Percentiles rank a stretch among this genome's conserved stretches.
These are phyloP conservation scores for Luvunga scandens DNA, from an alignment of 345 rosid species.

Conservation along the genomic window DNA sequence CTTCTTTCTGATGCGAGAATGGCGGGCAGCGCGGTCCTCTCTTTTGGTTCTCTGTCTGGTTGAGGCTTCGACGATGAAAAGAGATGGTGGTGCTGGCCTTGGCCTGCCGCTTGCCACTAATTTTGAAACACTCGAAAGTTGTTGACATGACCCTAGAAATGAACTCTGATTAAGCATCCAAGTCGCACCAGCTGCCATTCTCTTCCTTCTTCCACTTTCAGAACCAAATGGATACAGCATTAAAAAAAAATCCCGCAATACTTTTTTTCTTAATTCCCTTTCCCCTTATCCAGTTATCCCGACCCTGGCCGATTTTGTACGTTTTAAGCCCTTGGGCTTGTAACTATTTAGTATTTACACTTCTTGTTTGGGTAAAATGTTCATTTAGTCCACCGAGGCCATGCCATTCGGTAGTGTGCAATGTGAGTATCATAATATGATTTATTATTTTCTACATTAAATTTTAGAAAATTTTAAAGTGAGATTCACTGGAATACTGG, in stretches of 20 bases:
- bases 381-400: too few species aligned
- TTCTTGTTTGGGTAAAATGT: too few species aligned
- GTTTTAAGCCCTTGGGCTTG: neutral
- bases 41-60: conserved; percentile 53
- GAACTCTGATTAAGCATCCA: conserved; percentile 10
- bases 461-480: too few species aligned
- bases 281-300: neutral
- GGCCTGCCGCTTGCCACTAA: neutral
- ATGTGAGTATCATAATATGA: too few species aligned
- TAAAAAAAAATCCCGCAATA: too few species aligned
- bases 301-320: neutral
- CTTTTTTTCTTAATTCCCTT: neutral
- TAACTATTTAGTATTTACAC: neutral
- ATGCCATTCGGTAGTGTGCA: too few species aligned
- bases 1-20: conserved; percentile 90
- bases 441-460: too few species aligned
- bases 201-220: neutral
- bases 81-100: conserved; percentile 7
- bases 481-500: too few species aligned
- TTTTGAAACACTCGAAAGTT: neutral
- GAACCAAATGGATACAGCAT: neutral
- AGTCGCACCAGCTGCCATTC: neutral
- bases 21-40: conserved; percentile 83
- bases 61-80: conserved; percentile 47
- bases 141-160: conserved; percentile 3